Conservation (phyloP, 2,329 filamentous ascomycete species). For the Hypoxylon sp. region DNA sequence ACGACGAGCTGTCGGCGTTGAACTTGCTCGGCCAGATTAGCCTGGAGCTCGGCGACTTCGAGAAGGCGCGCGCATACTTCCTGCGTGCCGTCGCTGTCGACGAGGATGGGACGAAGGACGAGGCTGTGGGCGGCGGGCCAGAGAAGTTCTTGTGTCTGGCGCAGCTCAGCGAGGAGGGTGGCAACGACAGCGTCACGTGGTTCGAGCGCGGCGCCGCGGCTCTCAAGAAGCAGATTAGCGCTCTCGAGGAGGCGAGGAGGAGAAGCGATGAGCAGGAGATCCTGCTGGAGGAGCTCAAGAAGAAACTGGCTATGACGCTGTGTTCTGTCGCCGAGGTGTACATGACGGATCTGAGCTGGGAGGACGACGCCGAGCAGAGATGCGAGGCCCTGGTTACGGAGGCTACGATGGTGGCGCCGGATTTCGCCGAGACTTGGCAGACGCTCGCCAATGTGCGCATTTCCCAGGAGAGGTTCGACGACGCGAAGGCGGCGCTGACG, state of each 20-base stretch:
- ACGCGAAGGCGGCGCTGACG: slow-evolving; percentile 83
- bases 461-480: slow-evolving; percentile 83
- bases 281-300: slow-evolving; percentile 76
- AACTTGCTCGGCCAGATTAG: slow-evolving; percentile 86
- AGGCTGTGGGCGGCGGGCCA: slow-evolving; percentile 82
- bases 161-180: slow-evolving; percentile 83
- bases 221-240: slow-evolving; percentile 79
- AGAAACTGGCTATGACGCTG: slow-evolving; percentile 89
- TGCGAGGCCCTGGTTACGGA: slow-evolving; percentile 94
- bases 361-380: slow-evolving; percentile 87
- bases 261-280: slow-evolving; percentile 55
- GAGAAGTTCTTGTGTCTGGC: slow-evolving; percentile 97
- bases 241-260: slow-evolving; percentile 65
- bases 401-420: slow-evolving; percentile 86
- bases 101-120: slow-evolving; percentile 77
- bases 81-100: slow-evolving; percentile 81
- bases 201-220: slow-evolving; percentile 79
- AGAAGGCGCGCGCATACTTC: slow-evolving; percentile 81
- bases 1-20: slow-evolving; percentile 75
- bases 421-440: slow-evolving; percentile 90
- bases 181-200: slow-evolving; percentile 76
- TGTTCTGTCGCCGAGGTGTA: slow-evolving; percentile 97
- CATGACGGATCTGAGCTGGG: slow-evolving; percentile 98
- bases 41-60: slow-evolving; percentile 85
- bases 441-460: slow-evolving; percentile 95